Conservation (phyloP, 176 grass and related monocot genomes). For the Chrysopogon serrulatus region DNA sequence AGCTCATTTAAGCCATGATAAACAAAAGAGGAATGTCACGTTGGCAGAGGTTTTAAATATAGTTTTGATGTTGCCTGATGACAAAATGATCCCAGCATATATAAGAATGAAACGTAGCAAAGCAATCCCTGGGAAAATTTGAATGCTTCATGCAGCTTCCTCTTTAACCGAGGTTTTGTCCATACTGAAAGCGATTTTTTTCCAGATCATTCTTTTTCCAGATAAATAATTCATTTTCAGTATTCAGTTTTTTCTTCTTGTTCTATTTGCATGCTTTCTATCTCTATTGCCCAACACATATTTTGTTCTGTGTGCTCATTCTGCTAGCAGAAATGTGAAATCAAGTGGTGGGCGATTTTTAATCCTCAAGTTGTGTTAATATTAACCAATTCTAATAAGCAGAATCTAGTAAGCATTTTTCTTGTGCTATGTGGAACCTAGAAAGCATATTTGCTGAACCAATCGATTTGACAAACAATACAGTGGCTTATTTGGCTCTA, state of each 20-base stretch:
- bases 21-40: background rate
- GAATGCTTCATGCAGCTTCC: background rate
- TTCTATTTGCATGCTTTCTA: background rate
- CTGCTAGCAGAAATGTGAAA: background rate
- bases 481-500: background rate
- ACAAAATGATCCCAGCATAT: background rate
- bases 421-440: background rate
- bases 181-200: background rate
- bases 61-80: background rate
- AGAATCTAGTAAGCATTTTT: background rate
- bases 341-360: background rate
- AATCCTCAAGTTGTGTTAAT: background rate
- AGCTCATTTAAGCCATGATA: background rate
- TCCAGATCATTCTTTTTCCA: background rate
- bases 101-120: background rate
- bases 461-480: background rate
- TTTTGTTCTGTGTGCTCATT: background rate
- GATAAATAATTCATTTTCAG: no score
- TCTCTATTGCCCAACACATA: background rate
- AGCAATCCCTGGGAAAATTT: background rate
- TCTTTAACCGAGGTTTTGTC: background rate
- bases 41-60: background rate
- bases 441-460: background rate
- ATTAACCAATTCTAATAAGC: background rate
- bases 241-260: no score